Conservation (phyloP, 371 early-diverging fungal genomes). For the Rhizomucor miehei region DNA sequence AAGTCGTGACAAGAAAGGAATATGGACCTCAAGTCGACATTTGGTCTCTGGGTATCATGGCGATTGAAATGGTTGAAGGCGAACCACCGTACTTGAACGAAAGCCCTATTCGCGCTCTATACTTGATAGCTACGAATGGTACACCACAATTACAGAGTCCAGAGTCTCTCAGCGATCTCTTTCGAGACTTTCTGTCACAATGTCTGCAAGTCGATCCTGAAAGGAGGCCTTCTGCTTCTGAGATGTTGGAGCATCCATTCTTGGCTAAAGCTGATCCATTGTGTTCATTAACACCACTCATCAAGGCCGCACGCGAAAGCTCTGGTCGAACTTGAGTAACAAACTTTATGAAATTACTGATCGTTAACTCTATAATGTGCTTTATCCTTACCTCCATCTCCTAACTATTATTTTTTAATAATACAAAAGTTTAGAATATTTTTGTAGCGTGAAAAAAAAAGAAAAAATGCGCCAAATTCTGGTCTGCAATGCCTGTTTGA, state of each 20-base stretch:
- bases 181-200: slow-evolving; percentile 80
- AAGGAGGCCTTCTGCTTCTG: slow-evolving; percentile 76
- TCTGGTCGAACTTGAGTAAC: too few relatives aligned
- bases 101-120: slow-evolving; percentile 88
- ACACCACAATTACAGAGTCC: slow-evolving; percentile 92
- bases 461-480: too few relatives aligned
- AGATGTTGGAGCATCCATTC: slow-evolving; percentile 86
- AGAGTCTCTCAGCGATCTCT: slow-evolving; percentile 72
- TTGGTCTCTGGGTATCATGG: slow-evolving; percentile 97
- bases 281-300: slow-evolving; percentile 82
- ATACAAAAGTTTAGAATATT: too few relatives aligned
- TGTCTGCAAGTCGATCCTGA: slow-evolving; percentile 87
- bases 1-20: slow-evolving; percentile 92
- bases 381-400: too few relatives aligned
- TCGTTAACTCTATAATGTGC: too few relatives aligned
- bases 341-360: too few relatives aligned
- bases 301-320: slow-evolving; percentile 30
- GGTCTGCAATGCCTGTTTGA: too few relatives aligned
- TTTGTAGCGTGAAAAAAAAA: too few relatives aligned
- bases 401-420: too few relatives aligned
- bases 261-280: slow-evolving; percentile 84
- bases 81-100: slow-evolving; percentile 98
- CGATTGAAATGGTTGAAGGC: slow-evolving; percentile 91
- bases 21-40: slow-evolving; percentile 95
- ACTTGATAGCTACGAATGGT: slow-evolving; percentile 95